Conservation (phyloP, 768 basidiomycete species). For the Tylopilus sp. region DNA sequence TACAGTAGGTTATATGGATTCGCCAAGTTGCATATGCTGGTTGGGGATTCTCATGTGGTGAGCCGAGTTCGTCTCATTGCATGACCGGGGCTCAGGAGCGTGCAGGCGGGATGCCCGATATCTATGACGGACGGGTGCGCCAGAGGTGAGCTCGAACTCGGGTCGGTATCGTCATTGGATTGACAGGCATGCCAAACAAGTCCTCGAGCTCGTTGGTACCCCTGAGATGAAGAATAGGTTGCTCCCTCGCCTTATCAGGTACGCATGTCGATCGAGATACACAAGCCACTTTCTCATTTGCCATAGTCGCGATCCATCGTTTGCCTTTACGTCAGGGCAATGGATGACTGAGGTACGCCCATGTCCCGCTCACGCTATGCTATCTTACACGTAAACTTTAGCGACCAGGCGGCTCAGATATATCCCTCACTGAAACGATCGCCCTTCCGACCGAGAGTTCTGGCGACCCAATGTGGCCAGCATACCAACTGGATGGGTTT, state of each 20-base stretch:
- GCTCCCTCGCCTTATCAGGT: conserved; percentile 62
- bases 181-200: conserved; percentile 24
- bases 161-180: neutral
- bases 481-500: conserved; percentile 62
- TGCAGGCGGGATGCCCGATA: conserved; percentile 65
- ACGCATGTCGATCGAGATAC: neutral
- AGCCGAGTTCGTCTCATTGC: conserved; percentile 7
- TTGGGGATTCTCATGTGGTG: conserved; percentile 63
- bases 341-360: conserved; percentile 75
- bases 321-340: conserved; percentile 71
- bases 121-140: conserved; percentile 81
- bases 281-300: neutral
- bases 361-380: neutral
- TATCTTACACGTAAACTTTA: conserved; percentile 18
- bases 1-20: conserved; percentile 64
- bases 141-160: conserved; percentile 37
- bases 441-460: conserved; percentile 40
- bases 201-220: conserved; percentile 65
- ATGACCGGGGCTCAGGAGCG: neutral
- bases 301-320: conserved; percentile 58
- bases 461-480: conserved; percentile 40
- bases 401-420: conserved; percentile 74
- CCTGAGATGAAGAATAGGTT: conserved; percentile 56
- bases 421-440: conserved; percentile 68
- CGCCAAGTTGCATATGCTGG: conserved; percentile 58